Evolutionary conservation across 2,329 filamentous ascomycete species (phyloP), one percentile per base, ranked within the genome.

Genomic region (Biscogniauxia mediterranea): DNA sequence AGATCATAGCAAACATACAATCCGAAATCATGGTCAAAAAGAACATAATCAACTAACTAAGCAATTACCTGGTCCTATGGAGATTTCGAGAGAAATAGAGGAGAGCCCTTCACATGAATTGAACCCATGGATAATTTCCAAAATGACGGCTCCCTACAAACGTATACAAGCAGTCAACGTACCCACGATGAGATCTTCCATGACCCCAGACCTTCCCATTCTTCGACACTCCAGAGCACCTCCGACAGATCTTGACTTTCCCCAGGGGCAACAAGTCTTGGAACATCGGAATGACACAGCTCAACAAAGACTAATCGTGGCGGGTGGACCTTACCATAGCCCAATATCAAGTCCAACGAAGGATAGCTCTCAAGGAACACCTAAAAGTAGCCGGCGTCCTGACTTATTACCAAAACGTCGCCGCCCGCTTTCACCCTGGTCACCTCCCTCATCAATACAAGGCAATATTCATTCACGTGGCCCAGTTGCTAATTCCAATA

Each of bases 61-160:
- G 6, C 2, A 46, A 46, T 6, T n/a, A n/a, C 15, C 13, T 17
- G 11, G 11, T n/a, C 38, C 17, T 46, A n/a, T 5, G 50, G 20
- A 61, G 53, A 52, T 26, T 57, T 21, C 38, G 49, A 19, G 32
- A 54, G 25, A 52, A 19, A 58, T 59, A 7, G 61, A 57, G 13
- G 62, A 69, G 55, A 26, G 21, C 6, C 9, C 5, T 32, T 26
- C 6, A 17, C 53, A 53, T 56, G 68, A 57, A 9, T 62, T 78
- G 5, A 78, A 79, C 59, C 77, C 77, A 21, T 79, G 76, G 76
- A 62, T 72, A 6, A 77, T 78, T 63, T 75, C 77, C 26, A 78
- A 76, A 61, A 70, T 76, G 68, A 74, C 67, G 38, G 65, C 69
- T n/a, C 64, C 69, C 28, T 58, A 20, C n/a, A 52, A 38, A 21